Conservation (phyloP, 2,329 filamentous ascomycete genomes). For the Beauveria australis region DNA sequence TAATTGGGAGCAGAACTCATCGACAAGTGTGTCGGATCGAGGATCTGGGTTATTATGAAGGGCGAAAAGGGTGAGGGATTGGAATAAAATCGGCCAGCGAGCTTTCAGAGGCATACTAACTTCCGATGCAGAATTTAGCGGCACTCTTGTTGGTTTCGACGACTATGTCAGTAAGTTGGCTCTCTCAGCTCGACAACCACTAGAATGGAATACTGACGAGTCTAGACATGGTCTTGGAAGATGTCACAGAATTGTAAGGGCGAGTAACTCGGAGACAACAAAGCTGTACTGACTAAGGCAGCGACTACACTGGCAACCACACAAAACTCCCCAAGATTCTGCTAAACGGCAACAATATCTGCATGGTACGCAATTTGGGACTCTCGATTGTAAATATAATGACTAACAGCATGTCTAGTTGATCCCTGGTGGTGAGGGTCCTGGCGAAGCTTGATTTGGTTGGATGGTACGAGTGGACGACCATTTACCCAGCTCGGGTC, state of each 20-base stretch:
- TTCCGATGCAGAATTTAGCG: slow-evolving; percentile 70
- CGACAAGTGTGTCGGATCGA: slow-evolving; percentile 96
- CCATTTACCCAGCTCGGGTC: slow-evolving; percentile 1
- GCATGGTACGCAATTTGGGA: slow-evolving; percentile 65
- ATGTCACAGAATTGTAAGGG: slow-evolving; percentile 84
- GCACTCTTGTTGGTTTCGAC: slow-evolving; percentile 90
- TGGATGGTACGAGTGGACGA: slow-evolving; percentile 13
- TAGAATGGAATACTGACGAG: slow-evolving; percentile 14
- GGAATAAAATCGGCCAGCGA: neutral
- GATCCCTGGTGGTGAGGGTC: slow-evolving; percentile 71
- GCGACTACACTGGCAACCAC: slow-evolving; percentile 83
- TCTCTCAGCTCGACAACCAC: neutral
- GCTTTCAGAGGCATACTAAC: slow-evolving; percentile 13
- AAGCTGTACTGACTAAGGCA: slow-evolving; percentile 32
- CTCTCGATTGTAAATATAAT: neutral
- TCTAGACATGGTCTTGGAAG: slow-evolving; percentile 93
- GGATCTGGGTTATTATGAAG: slow-evolving; percentile 99
- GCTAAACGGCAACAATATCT: slow-evolving; percentile 96
- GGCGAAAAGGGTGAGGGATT: slow-evolving; percentile 73
- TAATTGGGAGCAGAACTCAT: slow-evolving; percentile 66
- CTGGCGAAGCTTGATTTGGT: slow-evolving; percentile 28
- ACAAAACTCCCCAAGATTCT: slow-evolving; percentile 90
- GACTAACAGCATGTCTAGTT: slow-evolving; percentile 39
- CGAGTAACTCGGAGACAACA: neutral
- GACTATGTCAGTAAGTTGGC: slow-evolving; percentile 94